Conservation (phyloP, 352 stramenopile genomes). For the Globisporangium heterothallicum region DNA sequence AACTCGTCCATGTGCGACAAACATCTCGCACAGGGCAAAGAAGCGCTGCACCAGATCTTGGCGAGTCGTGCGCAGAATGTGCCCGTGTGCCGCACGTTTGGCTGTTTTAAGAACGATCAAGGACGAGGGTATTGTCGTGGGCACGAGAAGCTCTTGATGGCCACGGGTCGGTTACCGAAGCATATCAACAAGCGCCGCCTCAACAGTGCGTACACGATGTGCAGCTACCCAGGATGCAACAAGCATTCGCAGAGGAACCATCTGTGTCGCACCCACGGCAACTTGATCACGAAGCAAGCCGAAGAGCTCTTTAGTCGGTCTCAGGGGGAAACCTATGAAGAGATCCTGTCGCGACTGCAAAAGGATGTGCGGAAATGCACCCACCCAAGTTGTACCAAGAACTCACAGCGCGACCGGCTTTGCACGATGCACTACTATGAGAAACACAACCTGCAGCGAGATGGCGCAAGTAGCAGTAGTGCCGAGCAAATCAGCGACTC, state of each 20-base stretch:
- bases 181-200: slow-evolving; percentile 82
- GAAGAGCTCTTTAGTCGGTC: slow-evolving; percentile 49
- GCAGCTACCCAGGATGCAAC: slow-evolving; percentile 73
- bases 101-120: slow-evolving; percentile 88
- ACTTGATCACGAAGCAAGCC: slow-evolving; percentile 71
- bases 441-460: slow-evolving; percentile 47
- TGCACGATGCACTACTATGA: slow-evolving; percentile 83
- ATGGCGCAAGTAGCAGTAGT: slow-evolving; percentile 9
- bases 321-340: slow-evolving; percentile 50
- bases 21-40: slow-evolving; percentile 62
- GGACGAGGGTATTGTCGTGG: slow-evolving; percentile 77
- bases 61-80: slow-evolving; percentile 67
- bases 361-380: slow-evolving; percentile 77
- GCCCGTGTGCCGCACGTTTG: slow-evolving; percentile 62
- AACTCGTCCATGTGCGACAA: slow-evolving; percentile 68
- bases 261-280: slow-evolving; percentile 82
- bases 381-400: slow-evolving; percentile 76
- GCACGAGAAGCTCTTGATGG: slow-evolving; percentile 85
- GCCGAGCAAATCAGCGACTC: slow-evolving; percentile 2
- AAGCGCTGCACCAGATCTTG: slow-evolving; percentile 62
- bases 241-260: slow-evolving; percentile 85
- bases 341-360: slow-evolving; percentile 63
- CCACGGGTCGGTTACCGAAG: slow-evolving; percentile 59
- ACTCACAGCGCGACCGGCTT: slow-evolving; percentile 79
- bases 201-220: slow-evolving; percentile 88